Conservation (phyloP, 352 stramenopile species). For the Globisporangium viniferum region DNA sequence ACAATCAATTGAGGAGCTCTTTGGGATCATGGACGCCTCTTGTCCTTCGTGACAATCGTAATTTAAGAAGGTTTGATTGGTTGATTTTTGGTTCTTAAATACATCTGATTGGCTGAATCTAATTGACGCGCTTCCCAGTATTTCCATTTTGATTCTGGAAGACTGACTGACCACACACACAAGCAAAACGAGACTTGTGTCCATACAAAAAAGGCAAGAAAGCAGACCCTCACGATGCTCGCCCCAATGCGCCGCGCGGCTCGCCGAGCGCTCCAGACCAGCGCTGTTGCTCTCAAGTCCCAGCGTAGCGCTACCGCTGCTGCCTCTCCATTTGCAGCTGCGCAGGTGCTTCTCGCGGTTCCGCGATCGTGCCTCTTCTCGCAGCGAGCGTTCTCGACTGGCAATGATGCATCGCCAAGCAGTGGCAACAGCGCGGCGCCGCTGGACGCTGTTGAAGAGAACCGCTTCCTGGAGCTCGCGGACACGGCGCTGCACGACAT, state of each 20-base stretch:
- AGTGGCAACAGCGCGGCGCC: neutral
- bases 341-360: neutral
- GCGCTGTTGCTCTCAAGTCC: neutral
- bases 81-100: neutral
- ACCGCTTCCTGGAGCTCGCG: constrained; percentile 76
- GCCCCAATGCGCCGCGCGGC: constrained; percentile 6
- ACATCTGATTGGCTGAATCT: neutral
- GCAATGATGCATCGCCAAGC: neutral
- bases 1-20: constrained; percentile 2
- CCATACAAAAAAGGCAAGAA: neutral
- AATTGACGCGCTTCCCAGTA: neutral
- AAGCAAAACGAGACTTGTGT: neutral
- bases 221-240: constrained; percentile 4
- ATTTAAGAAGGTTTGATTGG: neutral
- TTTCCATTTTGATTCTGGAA: constrained; percentile 4
- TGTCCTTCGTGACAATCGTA: neutral
- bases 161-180: neutral
- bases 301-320: neutral
- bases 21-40: neutral
- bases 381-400: constrained; percentile 5
- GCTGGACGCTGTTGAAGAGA: constrained; percentile 47
- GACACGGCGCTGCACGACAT: constrained; percentile 74
- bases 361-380: neutral
- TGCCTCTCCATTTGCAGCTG: neutral
- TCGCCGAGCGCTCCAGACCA: constrained; percentile 7